Evolutionary conservation across 768 basidiomycete genomes (phyloP), one percentile per base, ranked within the genome.

Genomic region (Termitomyces sp.): DNA sequence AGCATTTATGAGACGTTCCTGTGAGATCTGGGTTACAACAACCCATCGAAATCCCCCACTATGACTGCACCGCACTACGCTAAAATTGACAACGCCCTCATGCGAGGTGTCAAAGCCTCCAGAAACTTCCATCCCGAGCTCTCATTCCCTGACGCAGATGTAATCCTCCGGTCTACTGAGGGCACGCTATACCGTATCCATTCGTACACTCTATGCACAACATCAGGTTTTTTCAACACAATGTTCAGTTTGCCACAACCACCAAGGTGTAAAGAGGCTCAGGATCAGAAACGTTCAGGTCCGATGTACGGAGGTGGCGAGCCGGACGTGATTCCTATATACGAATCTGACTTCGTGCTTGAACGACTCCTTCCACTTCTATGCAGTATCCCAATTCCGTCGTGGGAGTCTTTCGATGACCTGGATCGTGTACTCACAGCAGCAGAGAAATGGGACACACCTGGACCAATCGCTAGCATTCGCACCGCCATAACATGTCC

Each of bases 391-490:
- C 71, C 79, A 0, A 74, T 83, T 13, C 74, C 76, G 2, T 68
- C 71, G 4, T 77, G 81, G 64, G 71, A 72, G 38, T 79, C 80
- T 3, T 80, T 79, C 61, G 81, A 84, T 60, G 68, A 70, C 14
- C 68, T 86, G 40, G 84, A 84, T 54, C 71, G 76, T 9, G 73
- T 90, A 5, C 69, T 89, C 30, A 75, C 71, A 43, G 76, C 85
- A 0, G 84, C 86, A 2, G 85, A 89, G 63, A 87, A 86, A 65
- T 90, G 88, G 78, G 86, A 87, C 49, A 83, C 85, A 66, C 82
- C 80, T 0, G 85, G 85, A 0, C 82, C 85, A 3, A 71, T 76
- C 40, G 78, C 83, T 11, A 74, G 76, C 62, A 76, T 88, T 57
- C 82, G 84, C 52, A 75, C 79, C 22, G 76, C 79, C 1, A 68